Conservation (phyloP, 192 early-diverging fungal species). For the Coemansia sp. region DNA sequence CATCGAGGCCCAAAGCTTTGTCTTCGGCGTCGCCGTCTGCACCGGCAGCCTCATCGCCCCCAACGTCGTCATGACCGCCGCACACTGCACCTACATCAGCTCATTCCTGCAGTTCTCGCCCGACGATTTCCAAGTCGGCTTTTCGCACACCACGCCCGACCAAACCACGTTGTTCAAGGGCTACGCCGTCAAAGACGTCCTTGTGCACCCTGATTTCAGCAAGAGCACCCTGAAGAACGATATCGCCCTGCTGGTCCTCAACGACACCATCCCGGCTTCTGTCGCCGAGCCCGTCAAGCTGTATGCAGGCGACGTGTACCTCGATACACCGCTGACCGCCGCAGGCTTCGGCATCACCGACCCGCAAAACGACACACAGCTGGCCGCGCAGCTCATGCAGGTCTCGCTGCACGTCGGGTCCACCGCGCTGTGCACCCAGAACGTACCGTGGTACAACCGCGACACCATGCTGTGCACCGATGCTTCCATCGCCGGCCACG, state of each 20-base stretch:
- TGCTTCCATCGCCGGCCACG: constrained; percentile 19
- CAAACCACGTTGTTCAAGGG: constrained; percentile 15
- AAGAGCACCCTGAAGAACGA: constrained; percentile 25
- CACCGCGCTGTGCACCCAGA: constrained; percentile 10
- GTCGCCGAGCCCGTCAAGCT: constrained; percentile 17
- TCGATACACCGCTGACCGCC: constrained; percentile 21
- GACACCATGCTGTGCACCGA: constrained; percentile 44
- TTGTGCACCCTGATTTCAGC: constrained; percentile 28
- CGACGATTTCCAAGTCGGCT: constrained; percentile 21
- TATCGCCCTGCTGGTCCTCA: constrained; percentile 38
- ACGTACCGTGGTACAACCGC: constrained; percentile 9
- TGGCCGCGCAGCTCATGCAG: constrained; percentile 29
- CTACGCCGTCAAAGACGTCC: constrained; percentile 18
- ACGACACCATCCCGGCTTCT: constrained; percentile 10
- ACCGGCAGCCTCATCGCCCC: constrained; percentile 47
- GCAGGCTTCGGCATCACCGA: constrained; percentile 46
- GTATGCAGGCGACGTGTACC: constrained; percentile 16
- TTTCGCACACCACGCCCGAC: constrained; percentile 23
- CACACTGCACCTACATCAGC: constrained; percentile 31
- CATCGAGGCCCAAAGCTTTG: constrained; percentile 14
- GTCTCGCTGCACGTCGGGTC: constrained; percentile 27
- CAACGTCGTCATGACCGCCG: constrained; percentile 50
- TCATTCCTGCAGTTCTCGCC: constrained; percentile 6
- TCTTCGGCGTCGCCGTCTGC: constrained; percentile 20
- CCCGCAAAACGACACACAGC: constrained; percentile 3